Evolutionary conservation across 2,329 filamentous ascomycete species (phyloP).

Genomic region (Fusarium dimerum): DNA sequence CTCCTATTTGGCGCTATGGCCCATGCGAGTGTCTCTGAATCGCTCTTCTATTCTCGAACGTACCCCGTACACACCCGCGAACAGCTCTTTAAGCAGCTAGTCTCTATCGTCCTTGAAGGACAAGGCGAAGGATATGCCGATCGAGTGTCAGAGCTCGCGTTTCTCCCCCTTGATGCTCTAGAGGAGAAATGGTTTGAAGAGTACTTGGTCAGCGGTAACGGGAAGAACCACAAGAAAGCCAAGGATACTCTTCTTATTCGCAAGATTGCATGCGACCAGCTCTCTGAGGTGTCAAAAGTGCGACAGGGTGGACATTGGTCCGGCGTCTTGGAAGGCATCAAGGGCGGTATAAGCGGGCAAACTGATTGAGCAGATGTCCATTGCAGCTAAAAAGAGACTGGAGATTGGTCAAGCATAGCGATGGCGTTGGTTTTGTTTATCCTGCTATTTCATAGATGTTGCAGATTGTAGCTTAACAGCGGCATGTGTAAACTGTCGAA

Average conservation of each 20-base stretch:
- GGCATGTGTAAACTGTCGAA: background rate
- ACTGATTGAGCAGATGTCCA: conserved; percentile 18
- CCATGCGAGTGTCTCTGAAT: conserved; percentile 67
- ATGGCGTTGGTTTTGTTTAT: conserved; percentile 22
- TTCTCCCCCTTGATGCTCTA: conserved; percentile 67
- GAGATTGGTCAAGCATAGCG: conserved; percentile 23
- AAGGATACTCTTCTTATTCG: conserved; percentile 76
- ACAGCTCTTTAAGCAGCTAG: conserved; percentile 66
- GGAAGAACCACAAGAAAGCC: conserved; percentile 63
- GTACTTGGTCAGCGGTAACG: conserved; percentile 64
- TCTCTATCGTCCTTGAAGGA: conserved; percentile 57
- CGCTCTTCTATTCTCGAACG: conserved; percentile 70
- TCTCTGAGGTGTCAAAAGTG: conserved; percentile 49
- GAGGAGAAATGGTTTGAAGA: conserved; percentile 78
- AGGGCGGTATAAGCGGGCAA: conserved; percentile 43
- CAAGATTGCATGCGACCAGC: conserved; percentile 66
- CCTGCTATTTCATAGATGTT: background rate
- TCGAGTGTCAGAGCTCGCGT: conserved; percentile 68
- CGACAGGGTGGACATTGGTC: conserved; percentile 48
- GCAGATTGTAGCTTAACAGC: background rate
- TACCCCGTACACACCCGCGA: conserved; percentile 63
- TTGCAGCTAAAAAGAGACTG: background rate
- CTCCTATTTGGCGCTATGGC: conserved; percentile 71
- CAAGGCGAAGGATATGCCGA: conserved; percentile 46
- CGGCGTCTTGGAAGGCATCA: conserved; percentile 53